Evolutionary conservation across 2,329 filamentous ascomycete genomes (phyloP).

Genomic region (Arachnomyces sp.): DNA sequence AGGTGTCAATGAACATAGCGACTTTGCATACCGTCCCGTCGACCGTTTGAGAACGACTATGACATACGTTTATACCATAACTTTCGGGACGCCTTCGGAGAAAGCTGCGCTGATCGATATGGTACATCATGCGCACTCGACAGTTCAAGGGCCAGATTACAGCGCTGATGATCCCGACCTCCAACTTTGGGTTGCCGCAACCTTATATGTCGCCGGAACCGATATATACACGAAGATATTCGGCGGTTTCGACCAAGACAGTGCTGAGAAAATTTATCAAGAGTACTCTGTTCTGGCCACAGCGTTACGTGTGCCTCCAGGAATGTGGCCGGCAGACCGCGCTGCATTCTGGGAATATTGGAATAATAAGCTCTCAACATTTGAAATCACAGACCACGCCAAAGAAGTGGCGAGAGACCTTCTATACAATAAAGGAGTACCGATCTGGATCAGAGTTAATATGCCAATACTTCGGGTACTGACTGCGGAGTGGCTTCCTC

Average conservation of each 20-base stretch:
- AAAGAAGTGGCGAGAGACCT: constrained; percentile 21
- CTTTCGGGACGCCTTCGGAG: constrained; percentile 26
- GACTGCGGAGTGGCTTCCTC: constrained; percentile 23
- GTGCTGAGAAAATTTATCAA: constrained; percentile 19
- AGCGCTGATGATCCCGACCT: constrained; percentile 30
- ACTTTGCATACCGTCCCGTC: constrained; percentile 29
- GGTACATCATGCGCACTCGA: constrained; percentile 27
- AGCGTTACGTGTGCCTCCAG: constrained; percentile 23
- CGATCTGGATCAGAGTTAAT: constrained; percentile 17
- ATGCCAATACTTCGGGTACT: constrained; percentile 22
- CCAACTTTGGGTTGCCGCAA: constrained; percentile 35
- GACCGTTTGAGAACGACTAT: constrained; percentile 32
- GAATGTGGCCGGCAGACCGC: constrained; percentile 29
- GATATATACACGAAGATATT: constrained; percentile 31
- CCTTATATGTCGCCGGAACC: constrained; percentile 30
- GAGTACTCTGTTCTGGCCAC: constrained; percentile 22
- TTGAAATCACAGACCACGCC: constrained; percentile 26
- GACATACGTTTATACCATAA: constrained; percentile 34
- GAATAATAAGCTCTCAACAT: constrained; percentile 26
- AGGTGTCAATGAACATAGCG: constrained; percentile 32
- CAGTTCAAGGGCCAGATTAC: constrained; percentile 26
- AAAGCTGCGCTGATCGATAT: constrained; percentile 29
- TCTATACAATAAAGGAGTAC: constrained; percentile 20
- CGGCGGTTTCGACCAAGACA: constrained; percentile 20
- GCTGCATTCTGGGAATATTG: constrained; percentile 32